These are phyloP conservation scores for Tetramitus jugosus DNA, from an alignment of 208 protist genomes.

Conservation along the genomic window DNA sequence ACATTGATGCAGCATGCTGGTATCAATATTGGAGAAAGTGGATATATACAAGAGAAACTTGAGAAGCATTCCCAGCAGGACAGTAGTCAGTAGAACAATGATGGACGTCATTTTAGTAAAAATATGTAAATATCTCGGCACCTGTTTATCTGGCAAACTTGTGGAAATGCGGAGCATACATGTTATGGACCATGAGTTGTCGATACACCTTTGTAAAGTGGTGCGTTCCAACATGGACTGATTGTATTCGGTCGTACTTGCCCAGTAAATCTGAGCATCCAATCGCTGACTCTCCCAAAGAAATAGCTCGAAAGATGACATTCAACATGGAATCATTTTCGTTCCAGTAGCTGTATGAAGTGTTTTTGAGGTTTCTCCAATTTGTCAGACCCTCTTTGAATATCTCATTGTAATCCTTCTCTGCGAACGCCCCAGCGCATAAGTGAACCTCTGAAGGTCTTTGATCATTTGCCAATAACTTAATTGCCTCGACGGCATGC, in stretches of 20 bases:
- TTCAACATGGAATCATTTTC: background rate
- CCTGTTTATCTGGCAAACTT: background rate
- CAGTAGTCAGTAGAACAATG: no score
- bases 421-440: background rate
- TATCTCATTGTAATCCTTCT: background rate
- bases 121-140: no score
- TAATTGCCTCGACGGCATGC: slow-evolving; percentile 4
- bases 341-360: background rate
- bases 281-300: background rate
- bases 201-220: no score
- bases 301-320: background rate
- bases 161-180: background rate
- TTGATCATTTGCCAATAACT: background rate
- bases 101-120: no score
- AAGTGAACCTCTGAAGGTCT: slow-evolving; percentile 17
- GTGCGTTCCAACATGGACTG: background rate
- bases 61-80: no score
- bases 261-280: background rate
- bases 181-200: background rate
- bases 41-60: background rate
- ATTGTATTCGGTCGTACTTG: background rate
- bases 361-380: no score
- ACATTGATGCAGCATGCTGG: background rate
- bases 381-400: background rate
- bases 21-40: background rate